Percentiles rank a stretch among this genome's conserved stretches.
These are phyloP conservation scores for Puccinia novopanici DNA, from an alignment of 1,284 basidiomycete species.

Conservation along the genomic window DNA sequence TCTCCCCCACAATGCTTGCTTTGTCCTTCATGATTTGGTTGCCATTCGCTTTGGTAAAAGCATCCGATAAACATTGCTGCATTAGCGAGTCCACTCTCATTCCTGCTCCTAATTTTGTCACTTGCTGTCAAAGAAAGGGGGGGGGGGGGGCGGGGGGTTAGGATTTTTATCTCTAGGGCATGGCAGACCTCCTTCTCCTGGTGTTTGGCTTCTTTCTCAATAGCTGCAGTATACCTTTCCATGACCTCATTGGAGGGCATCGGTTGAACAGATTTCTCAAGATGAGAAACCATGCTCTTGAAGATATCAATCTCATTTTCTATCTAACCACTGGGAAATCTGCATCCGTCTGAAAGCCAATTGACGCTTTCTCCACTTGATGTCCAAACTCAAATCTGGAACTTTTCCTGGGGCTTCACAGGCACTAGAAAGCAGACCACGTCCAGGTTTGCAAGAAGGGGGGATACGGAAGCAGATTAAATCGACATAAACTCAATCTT, in stretches of 20 bases:
- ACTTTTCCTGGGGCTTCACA: constrained; percentile 70
- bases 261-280: constrained; percentile 63
- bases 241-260: constrained; percentile 72
- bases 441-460: constrained; percentile 71
- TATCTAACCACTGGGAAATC: constrained; percentile 90
- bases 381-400: constrained; percentile 72
- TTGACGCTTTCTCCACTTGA: constrained; percentile 85
- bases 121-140: too few species aligned
- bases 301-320: constrained; percentile 80
- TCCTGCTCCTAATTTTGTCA: too few species aligned
- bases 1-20: constrained; percentile 55
- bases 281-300: constrained; percentile 72
- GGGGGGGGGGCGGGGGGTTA: too few species aligned
- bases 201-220: constrained; percentile 81
- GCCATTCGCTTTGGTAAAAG: constrained; percentile 76
- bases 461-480: background rate
- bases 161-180: too few species aligned
- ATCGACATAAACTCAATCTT: constrained; percentile 36
- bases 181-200: constrained; percentile 91
- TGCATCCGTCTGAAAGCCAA: constrained; percentile 88
- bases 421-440: constrained; percentile 81
- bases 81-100: too few species aligned
- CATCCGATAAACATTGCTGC: too few species aligned
- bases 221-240: constrained; percentile 72
- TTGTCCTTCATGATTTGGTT: constrained; percentile 63